Evolutionary conservation across 768 basidiomycete species (phyloP).

Genomic region (Pholiota conissans): DNA sequence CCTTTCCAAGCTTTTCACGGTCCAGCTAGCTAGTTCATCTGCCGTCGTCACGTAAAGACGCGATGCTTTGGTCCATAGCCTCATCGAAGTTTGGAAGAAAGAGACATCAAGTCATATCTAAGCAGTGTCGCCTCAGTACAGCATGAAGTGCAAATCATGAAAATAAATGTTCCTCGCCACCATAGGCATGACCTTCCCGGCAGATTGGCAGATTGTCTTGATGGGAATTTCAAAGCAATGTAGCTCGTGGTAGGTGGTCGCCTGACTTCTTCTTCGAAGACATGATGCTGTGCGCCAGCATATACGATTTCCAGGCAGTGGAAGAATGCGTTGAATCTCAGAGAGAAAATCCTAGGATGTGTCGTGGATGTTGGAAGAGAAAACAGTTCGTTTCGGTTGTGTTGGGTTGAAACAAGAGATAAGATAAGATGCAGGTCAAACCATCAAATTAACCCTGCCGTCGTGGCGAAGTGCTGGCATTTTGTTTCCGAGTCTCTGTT

Average conservation of each 20-base stretch:
- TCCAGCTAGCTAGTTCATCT: too few relatives aligned
- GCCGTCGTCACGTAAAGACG: too few relatives aligned
- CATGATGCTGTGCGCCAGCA: background rate
- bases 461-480: constrained; percentile 7
- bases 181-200: too few relatives aligned
- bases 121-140: background rate
- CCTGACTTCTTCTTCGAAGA: background rate
- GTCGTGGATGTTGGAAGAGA: background rate
- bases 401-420: constrained; percentile 9
- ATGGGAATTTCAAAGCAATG: background rate
- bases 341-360: background rate
- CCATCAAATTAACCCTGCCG: background rate
- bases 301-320: background rate
- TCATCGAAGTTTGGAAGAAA: background rate
- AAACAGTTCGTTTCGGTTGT: background rate
- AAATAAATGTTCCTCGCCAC: background rate
- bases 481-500: background rate
- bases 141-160: background rate
- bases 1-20: background rate
- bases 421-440: constrained; percentile 31
- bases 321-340: background rate
- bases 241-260: background rate
- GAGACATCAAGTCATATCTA: background rate
- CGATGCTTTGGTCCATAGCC: background rate
- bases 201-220: background rate